phyloP scores from a whole-genome alignment of 176 grass and related monocot species.

The Oryza rufipogon region DNA sequence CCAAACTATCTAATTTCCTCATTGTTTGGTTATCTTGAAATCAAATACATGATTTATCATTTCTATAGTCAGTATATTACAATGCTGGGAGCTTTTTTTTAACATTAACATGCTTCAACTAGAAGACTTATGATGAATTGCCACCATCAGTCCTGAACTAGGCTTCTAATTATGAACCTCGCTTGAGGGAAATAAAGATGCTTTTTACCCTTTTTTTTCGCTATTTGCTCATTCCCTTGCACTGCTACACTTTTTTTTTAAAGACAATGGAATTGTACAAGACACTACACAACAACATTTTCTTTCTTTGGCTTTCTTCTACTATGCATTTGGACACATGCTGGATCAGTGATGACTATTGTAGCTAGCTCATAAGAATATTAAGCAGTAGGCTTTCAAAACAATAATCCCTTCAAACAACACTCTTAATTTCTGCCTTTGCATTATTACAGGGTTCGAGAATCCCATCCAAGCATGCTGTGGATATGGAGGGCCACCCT shows the following conservation, averaged over 20 bases:
- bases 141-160: constrained; percentile 24
- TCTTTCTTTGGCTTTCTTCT: not conserved
- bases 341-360: not conserved
- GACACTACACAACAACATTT: not conserved
- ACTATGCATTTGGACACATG: not conserved
- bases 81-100: constrained; percentile 4
- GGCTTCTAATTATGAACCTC: constrained; percentile 6
- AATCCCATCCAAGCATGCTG: constrained; percentile 69
- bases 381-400: not conserved
- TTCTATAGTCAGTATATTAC: not conserved
- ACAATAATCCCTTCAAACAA: not conserved
- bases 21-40: constrained; percentile 12
- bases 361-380: constrained; percentile 22
- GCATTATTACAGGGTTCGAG: constrained; percentile 67
- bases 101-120: constrained; percentile 23
- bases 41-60: constrained; percentile 2
- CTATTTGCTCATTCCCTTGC: constrained; percentile 3
- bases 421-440: not conserved
- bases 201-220: not conserved
- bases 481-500: constrained; percentile 81
- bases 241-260: not conserved
- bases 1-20: constrained; percentile 3
- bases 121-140: constrained; percentile 4
- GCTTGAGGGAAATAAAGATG: constrained; percentile 6
- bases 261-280: not conserved